Evolutionary conservation across 2,329 filamentous ascomycete species (phyloP), one percentile per base, ranked within the genome.

Genomic region (Epichloe festucae): DNA sequence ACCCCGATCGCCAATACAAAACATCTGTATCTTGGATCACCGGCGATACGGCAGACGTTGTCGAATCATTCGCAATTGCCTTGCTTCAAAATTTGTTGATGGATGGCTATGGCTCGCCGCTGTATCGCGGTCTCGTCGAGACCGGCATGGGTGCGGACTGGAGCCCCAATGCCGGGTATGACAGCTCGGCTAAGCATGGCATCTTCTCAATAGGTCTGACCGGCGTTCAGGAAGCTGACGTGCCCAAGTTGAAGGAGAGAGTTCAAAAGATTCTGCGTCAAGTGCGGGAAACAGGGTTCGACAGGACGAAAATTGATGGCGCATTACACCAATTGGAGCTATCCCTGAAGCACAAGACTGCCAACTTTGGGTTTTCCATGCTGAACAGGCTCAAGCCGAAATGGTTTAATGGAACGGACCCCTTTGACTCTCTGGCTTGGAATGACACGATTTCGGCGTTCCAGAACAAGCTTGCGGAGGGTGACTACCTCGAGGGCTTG

Each of bases 371-470:
- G 14, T 88, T 96, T 76, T 84, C 84, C 17, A 79, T 97, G 50
- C 81, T 98, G 67, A 88, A 95, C 59, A 82, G 91, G 42, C 76
- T 96, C 7, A 87, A 95, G 63, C 85, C 89, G 2, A 84, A 86
- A 53, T 98, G 93, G 93, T 97, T 98, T 69, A 94, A 93, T 52
- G 93, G 91, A 5, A 82, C 89, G 3, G 88, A 97, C 64, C 91
- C 93, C 0, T 94, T 97, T 67, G 84, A 95, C 57, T 84, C 88
- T 12, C 73, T 98, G 38, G 85, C 89, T 2, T 97, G 90, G 89
- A 93, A 95, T 60, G 85, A 93, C 43, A 89, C 88, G 0, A 83
- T 97, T 3, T 73, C 83, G 27, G 82, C 82, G 5, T 98, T 98
- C 69, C 85, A 95, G 68, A 70, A 76, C 1, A 80, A 82, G 60